Evolutionary conservation across 148 eudicot species (phyloP), one percentile per base, ranked within the genome.

Genomic region (Drosera capensis): DNA sequence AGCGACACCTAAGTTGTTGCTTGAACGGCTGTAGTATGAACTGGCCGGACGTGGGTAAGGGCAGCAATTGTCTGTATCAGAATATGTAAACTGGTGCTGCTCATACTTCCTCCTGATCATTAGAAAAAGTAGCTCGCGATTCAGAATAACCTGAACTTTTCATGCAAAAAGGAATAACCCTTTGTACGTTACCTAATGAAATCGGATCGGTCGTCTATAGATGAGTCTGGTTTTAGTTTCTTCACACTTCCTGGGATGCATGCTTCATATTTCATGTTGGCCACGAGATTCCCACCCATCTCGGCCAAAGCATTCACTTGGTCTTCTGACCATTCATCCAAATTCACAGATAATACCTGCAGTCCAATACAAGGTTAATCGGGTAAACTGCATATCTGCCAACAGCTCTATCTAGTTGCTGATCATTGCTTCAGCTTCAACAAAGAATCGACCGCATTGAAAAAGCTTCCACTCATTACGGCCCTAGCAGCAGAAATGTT

Each of bases 251-350:
- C 79, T 1, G 94, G 99, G 35, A 84, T 47, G 37, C 44, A 36
- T 24, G 84, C 85, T 72, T 90, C 99, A 63, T 75, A 90, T 55
- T 73, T 84, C 63, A 34, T 64, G 68, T 90, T 90, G 46, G 65
- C 80, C 43, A 48, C 72, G n/a, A 48, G 44, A 40, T 90, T 90
- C 41, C 99, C 99, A 42, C 99, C 99, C 78, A 80, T 56, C 36
- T 76, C 78, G 11, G 46, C 69, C 45, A 90, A 53, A 18, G 49
- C 22, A 54, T 54, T 71, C 48, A 90, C 94, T 75, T 90, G 80
- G 23, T 90, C 87, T 25, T 90, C 70, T 26, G 85, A 71, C 99
- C 99, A 90, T 12, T 80, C 99, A 52, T 90, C 99, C 48, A 90
- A 68, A 42, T 71, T 80, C 50, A 78, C 78, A 1, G 99, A 90